Percentiles rank a stretch among this genome's conserved stretches.
Evolutionary conservation across 2,329 filamentous ascomycete genomes (phyloP).

Genomic region (Colletotrichum sp.): DNA sequence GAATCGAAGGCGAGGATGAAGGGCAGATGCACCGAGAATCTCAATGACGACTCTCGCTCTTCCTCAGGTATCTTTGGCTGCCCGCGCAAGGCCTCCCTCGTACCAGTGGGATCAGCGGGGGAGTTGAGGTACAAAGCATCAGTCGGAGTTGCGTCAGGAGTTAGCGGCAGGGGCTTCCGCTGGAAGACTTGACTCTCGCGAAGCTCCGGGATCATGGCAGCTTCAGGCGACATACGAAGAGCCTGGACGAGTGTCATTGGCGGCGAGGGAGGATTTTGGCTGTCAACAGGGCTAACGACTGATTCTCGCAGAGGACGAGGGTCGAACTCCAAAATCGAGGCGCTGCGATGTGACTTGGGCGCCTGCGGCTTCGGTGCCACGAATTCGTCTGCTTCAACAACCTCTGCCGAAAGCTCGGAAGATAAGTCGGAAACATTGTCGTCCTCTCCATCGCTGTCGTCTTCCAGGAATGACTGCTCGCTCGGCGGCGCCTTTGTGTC

Average conservation of each 20-base stretch:
- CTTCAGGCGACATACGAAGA: slow-evolving; percentile 46
- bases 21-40: slow-evolving; percentile 68
- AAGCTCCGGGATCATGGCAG: slow-evolving; percentile 38
- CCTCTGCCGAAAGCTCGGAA: slow-evolving; percentile 65
- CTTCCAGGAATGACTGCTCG: slow-evolving; percentile 51
- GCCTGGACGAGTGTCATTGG: slow-evolving; percentile 55
- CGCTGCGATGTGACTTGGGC: background rate
- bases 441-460: slow-evolving; percentile 49
- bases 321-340: background rate
- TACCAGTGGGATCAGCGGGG: slow-evolving; percentile 34
- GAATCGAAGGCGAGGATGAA: slow-evolving; percentile 85
- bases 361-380: slow-evolving; percentile 18
- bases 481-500: slow-evolving; percentile 32
- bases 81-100: slow-evolving; percentile 40
- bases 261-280: slow-evolving; percentile 39
- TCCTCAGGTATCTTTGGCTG: slow-evolving; percentile 34
- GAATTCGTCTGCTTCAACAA: slow-evolving; percentile 31
- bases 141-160: slow-evolving; percentile 55
- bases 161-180: slow-evolving; percentile 52
- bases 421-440: slow-evolving; percentile 63
- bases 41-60: slow-evolving; percentile 31
- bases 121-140: slow-evolving; percentile 39
- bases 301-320: slow-evolving; percentile 10
- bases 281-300: background rate
- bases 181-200: slow-evolving; percentile 47